A percentile compares a stretch with the other conserved stretches of the same genome.
These are phyloP conservation scores for Cadophora sp. DNA, from an alignment of 2,329 filamentous ascomycete genomes.

Conservation along the genomic window DNA sequence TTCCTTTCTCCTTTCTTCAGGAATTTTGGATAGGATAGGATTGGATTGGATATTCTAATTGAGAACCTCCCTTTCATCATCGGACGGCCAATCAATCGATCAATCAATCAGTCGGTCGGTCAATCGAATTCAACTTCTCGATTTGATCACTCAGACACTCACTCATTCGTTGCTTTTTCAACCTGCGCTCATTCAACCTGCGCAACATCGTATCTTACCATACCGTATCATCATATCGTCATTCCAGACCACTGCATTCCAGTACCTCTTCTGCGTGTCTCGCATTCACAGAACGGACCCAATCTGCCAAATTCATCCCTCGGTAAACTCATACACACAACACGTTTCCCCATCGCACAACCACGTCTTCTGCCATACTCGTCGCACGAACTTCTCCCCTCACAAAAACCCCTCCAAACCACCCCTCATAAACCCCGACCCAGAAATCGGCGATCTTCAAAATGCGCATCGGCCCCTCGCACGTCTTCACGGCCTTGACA, in stretches of 20 bases:
- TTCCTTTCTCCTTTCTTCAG: neutral
- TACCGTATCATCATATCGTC: neutral
- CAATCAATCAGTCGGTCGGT: neutral
- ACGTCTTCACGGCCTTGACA: slow-evolving; percentile 23
- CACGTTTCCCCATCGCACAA: neutral
- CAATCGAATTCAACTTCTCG: slow-evolving; percentile 16
- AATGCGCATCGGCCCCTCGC: slow-evolving; percentile 17
- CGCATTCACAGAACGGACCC: neutral
- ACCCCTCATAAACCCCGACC: neutral
- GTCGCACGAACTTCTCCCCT: too few species aligned
- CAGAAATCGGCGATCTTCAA: neutral
- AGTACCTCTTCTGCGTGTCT: neutral
- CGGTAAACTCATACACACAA: too few species aligned
- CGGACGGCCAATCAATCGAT: neutral
- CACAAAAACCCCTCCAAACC: neutral
- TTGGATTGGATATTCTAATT: neutral
- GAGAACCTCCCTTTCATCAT: neutral
- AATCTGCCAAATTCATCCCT: neutral
- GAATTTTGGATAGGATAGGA: neutral
- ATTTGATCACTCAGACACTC: neutral
- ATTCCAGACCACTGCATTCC: neutral
- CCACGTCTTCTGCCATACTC: too few species aligned
- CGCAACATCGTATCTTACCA: neutral
- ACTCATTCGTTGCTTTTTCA: slow-evolving; percentile 7
- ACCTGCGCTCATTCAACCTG: neutral